Base-by-base conservation (phyloP, 345 rosid species). In the Aquilaria yunnanensis region DNA sequence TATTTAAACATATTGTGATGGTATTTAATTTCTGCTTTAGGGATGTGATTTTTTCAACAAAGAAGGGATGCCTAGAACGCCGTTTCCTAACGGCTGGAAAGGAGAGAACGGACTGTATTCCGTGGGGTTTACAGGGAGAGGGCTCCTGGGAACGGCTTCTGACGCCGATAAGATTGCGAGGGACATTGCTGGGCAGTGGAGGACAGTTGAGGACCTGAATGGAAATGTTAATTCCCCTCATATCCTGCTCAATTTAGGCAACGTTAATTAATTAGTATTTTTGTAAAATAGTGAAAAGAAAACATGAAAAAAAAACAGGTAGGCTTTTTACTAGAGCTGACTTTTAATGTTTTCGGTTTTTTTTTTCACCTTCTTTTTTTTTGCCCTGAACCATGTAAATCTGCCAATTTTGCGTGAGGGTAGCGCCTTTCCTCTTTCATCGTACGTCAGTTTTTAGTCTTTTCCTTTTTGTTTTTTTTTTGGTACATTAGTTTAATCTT, bases 81-180 rank as follows among this genome's bases (percentile, higher is more conserved):
- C 84, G 50, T 90, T 84, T 72, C 97, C 97, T 2, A 74, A 83
- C 69, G 82, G 94, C 1, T 90, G 98, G 98, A 90, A 80, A 58
- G 98, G 94, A 45, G 83, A 55, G 34, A 71, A 78, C 47, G 94
- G 98, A 48, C 61, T 93, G 6, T 93, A 93, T 68, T 73, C 90
- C 0, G 98, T 90, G 62, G 98, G 98, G 14, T 93, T 93, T 64
- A 85, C 96, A 46, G 76, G 88, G 62, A 82, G 89, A 65, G 98
- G 98, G 4, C 85, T 93, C 14, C 75, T 73, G 8, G 98, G 97
- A 60, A 82, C 92, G 62, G 79, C 89, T 6, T 61, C 71, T 2
- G 97, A 93, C 68, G 94, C 98, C 66, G 78, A 75, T 57, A 81
- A 78, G 48, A 83, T 90, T 70, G 92, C 97, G 30, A 60, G 61